Evolutionary conservation across 768 basidiomycete species (phyloP).

Genomic region (Hygrophorus russula): DNA sequence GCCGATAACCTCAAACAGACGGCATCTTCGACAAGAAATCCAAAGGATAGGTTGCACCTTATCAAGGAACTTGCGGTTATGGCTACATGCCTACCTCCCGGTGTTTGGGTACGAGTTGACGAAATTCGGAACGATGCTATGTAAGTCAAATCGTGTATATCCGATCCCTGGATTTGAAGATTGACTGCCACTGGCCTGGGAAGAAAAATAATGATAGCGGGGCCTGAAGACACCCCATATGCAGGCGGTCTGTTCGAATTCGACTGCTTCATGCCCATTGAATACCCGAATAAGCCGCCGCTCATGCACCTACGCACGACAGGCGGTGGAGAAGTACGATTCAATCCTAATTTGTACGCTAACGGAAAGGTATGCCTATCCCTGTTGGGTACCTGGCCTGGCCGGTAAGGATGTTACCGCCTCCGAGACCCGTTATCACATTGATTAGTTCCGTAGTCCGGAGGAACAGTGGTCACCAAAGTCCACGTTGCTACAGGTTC

Average conservation of each 20-base stretch:
- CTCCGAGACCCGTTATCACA: not conserved
- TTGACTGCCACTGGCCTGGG: slow-evolving; percentile 5
- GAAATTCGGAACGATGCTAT: slow-evolving; percentile 46
- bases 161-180: not conserved
- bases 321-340: slow-evolving; percentile 35
- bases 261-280: slow-evolving; percentile 43
- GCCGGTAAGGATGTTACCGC: slow-evolving; percentile 22
- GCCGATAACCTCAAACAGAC: slow-evolving; percentile 19
- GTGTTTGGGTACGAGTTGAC: slow-evolving; percentile 46
- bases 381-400: slow-evolving; percentile 44
- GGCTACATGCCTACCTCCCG: slow-evolving; percentile 43
- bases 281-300: slow-evolving; percentile 38
- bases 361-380: slow-evolving; percentile 43
- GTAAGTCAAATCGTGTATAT: slow-evolving; percentile 23
- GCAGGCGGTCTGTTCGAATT: slow-evolving; percentile 45
- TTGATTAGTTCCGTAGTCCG: slow-evolving; percentile 12
- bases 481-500: slow-evolving; percentile 45
- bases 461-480: slow-evolving; percentile 35
- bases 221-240: slow-evolving; percentile 45
- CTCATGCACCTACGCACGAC: slow-evolving; percentile 42
- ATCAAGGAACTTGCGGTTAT: slow-evolving; percentile 46
- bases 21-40: slow-evolving; percentile 27
- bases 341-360: slow-evolving; percentile 46
- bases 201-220: slow-evolving; percentile 47
- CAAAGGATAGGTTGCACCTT: slow-evolving; percentile 38